phyloP scores from a whole-genome alignment of 306 rosid species.

The Aeschynomene evenia region DNA sequence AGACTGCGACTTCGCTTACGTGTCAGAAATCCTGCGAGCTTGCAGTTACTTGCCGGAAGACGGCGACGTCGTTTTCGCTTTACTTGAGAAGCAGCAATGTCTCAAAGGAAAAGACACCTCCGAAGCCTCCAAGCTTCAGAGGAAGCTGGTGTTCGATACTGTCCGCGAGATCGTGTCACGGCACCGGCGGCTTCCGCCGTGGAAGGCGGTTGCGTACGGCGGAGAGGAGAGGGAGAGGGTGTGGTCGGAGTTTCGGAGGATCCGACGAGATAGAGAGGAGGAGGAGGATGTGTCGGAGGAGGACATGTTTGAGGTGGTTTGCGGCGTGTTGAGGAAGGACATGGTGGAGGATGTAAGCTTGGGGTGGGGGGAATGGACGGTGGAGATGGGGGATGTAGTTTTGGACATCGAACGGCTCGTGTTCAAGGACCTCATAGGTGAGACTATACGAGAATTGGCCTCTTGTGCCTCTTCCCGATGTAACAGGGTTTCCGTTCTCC shows the following conservation, averaged over 20 bases:
- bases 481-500: constrained; percentile 37
- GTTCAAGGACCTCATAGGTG: constrained; percentile 81
- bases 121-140: constrained; percentile 46
- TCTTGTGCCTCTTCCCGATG: constrained; percentile 21
- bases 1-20: constrained; percentile 62
- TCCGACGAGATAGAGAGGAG: constrained; percentile 62
- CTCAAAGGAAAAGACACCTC: constrained; percentile 72
- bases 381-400: constrained; percentile 65
- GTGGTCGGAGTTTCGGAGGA: constrained; percentile 66
- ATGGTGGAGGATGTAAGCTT: constrained; percentile 61
- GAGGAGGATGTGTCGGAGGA: constrained; percentile 32
- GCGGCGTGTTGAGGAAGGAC: constrained; percentile 71
- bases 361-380: constrained; percentile 78
- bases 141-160: constrained; percentile 74
- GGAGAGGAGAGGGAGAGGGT: constrained; percentile 32
- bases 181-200: constrained; percentile 62
- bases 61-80: constrained; percentile 50
- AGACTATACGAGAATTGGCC: constrained; percentile 74
- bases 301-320: constrained; percentile 68
- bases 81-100: constrained; percentile 72
- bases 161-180: constrained; percentile 59
- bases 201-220: constrained; percentile 50
- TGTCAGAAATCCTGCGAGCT: constrained; percentile 68
- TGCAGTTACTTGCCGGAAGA: constrained; percentile 59
- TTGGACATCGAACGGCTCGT: constrained; percentile 81